Evolutionary conservation across 139 green algal species (phyloP).

Genomic region (Volvox africanus): DNA sequence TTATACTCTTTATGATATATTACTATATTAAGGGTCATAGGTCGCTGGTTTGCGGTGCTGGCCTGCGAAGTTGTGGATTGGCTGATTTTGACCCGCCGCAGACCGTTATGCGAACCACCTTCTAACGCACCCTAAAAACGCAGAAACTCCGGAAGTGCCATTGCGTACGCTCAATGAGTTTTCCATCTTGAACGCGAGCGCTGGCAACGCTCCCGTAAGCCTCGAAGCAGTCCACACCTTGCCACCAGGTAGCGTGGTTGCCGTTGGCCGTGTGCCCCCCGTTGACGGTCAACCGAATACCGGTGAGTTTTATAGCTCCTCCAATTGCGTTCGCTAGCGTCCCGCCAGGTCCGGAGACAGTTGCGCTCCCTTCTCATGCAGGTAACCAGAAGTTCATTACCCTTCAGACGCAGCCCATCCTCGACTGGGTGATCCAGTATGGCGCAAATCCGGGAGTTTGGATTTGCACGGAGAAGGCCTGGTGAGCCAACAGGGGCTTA

Average conservation of each 20-base stretch:
- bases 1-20: not conserved
- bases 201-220: slow-evolving; percentile 13
- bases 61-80: not conserved
- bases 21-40: not conserved
- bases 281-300: slow-evolving; percentile 22
- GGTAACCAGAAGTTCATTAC: slow-evolving; percentile 8
- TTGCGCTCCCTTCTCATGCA: not conserved
- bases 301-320: not conserved
- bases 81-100: slow-evolving; percentile 29
- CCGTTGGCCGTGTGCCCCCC: slow-evolving; percentile 1
- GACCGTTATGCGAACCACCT: slow-evolving; percentile 10
- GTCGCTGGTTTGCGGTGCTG: not conserved
- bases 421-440: slow-evolving; percentile 42
- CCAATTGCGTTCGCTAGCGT: not conserved
- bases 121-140: not conserved
- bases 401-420: not conserved
- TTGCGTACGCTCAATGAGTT: slow-evolving; percentile 38
- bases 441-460: slow-evolving; percentile 5
- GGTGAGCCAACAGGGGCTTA: not conserved
- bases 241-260: slow-evolving; percentile 22
- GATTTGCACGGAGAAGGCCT: slow-evolving; percentile 36
- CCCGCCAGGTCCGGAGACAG: not conserved
- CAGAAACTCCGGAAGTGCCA: slow-evolving; percentile 18
- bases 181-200: slow-evolving; percentile 13
- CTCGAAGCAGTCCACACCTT: not conserved